phyloP scores from a whole-genome alignment of 805 yeast species.

The Saccharomyces jurei region DNA sequence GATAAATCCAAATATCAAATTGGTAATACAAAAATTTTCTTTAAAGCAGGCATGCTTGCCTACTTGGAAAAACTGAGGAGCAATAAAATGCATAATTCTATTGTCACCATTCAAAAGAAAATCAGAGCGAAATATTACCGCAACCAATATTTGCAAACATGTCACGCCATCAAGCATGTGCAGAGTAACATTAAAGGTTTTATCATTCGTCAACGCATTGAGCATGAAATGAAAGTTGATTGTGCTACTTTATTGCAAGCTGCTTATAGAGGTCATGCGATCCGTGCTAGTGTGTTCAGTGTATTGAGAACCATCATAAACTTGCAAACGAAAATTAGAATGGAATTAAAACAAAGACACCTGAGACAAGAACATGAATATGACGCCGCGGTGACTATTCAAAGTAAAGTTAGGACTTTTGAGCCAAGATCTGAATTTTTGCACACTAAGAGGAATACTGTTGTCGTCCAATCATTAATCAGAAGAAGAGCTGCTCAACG shows the following conservation, averaged over 20 bases:
- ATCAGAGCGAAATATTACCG: slow-evolving; percentile 60
- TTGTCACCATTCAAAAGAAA: slow-evolving; percentile 78
- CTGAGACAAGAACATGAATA: slow-evolving; percentile 43
- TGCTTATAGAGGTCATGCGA: slow-evolving; percentile 44
- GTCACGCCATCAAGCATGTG: slow-evolving; percentile 43
- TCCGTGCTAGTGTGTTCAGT: slow-evolving; percentile 33
- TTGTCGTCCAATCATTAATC: slow-evolving; percentile 66
- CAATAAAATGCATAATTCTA: slow-evolving; percentile 68
- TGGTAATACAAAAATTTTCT: slow-evolving; percentile 89
- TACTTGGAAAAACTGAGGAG: slow-evolving; percentile 78
- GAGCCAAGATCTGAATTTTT: slow-evolving; percentile 48
- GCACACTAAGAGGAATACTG: slow-evolving; percentile 45
- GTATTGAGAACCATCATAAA: slow-evolving; percentile 29
- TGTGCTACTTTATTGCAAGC: slow-evolving; percentile 74
- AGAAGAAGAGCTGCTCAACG: slow-evolving; percentile 69
- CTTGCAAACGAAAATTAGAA: slow-evolving; percentile 48
- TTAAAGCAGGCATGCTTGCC: slow-evolving; percentile 95
- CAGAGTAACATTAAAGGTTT: slow-evolving; percentile 64
- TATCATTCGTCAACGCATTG: slow-evolving; percentile 46
- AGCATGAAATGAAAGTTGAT: slow-evolving; percentile 44
- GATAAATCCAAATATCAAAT: slow-evolving; percentile 70
- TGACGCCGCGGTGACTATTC: slow-evolving; percentile 63
- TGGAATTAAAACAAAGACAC: slow-evolving; percentile 44
- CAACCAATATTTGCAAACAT: slow-evolving; percentile 47
- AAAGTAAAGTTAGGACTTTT: slow-evolving; percentile 64